These are phyloP conservation scores for Marasmius sp. DNA, from an alignment of 1,284 basidiomycete species.

Conservation along the genomic window DNA sequence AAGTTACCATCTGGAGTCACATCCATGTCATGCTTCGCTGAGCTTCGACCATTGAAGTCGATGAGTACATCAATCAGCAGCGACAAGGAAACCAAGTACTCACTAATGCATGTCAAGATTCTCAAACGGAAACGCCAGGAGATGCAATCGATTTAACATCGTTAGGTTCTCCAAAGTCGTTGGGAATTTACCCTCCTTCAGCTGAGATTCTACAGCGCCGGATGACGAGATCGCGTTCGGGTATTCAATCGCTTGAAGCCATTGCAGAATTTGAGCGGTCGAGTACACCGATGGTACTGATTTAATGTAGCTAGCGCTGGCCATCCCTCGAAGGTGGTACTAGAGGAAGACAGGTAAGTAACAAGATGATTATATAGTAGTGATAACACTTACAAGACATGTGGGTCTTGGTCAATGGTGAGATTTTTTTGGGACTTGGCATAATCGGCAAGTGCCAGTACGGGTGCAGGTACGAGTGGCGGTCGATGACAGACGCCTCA, in stretches of 20 bases:
- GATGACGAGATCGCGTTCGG: background rate
- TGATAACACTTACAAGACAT: no score
- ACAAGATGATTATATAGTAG: no score
- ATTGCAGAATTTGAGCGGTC: background rate
- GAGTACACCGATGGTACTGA: background rate
- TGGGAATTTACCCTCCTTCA: background rate
- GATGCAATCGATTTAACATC: conserved; percentile 19
- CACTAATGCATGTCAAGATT: conserved; percentile 40
- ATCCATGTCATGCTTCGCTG: conserved; percentile 31
- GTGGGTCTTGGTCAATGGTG: no score
- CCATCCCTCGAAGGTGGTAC: background rate
- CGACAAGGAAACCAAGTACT: conserved; percentile 9
- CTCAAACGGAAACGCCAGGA: conserved; percentile 34
- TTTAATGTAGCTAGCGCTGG: background rate
- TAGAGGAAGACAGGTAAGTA: no score
- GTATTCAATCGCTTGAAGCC: background rate
- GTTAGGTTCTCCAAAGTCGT: conserved; percentile 27
- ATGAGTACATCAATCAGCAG: background rate
- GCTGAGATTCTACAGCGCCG: conserved; percentile 14
- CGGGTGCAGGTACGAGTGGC: no score
- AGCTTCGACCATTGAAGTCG: conserved; percentile 18
- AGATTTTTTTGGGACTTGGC: no score
- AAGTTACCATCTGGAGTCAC: conserved; percentile 29
- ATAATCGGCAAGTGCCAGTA: no score
- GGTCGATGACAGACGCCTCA: no score